Evolutionary conservation across 495 filamentous ascomycete species (phyloP), one percentile per base, ranked within the genome.

Genomic region (Penicillium turbatum): DNA sequence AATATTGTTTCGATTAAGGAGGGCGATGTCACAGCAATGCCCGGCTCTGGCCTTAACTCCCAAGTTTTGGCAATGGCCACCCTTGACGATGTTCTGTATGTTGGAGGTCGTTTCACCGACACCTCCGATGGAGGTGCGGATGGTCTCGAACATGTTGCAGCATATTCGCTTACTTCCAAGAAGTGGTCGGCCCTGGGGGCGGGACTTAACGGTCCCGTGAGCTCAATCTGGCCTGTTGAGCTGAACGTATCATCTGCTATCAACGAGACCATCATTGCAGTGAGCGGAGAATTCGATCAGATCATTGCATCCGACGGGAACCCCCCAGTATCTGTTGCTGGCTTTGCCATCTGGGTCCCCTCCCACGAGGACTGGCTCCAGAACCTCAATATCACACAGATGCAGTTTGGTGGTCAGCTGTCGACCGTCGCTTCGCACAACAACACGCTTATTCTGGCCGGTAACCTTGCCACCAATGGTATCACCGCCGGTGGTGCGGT

Each of bases 341-440:
- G 91, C 1, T 92, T 97, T 63, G 93, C 88, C 27, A 74, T 97
- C 21, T 99, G 93, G 93, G 86, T 97, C n/a, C 90, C 90, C 17
- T 93, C 91, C 5, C 79, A 78, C 43, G 80, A 82, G 36, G 90
- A 95, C 63, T 99, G 93, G 93, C 72, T 97, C 19, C 83, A 89
- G 67, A 92, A 90, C 57, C 72, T 97, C 36, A 72, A 89, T 40
- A 66, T 82, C 36, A 70, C 79, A n/a, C 76, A 82, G 42, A 80
- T 87, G 52, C 71, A 79, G 13, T 80, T 93, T 56, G 70, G 74
- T 49, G 93, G 93, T 15, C 65, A 85, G 36, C 75, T 99, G 32
- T 86, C 84, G 3, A 79, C 89, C 10, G 79, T 80, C 26, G 76
- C 86, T 30, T 73, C 83, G 35, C 69, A 86, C 10, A 81, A 89